A percentile compares a stretch with the other conserved stretches of the same genome.
These are phyloP conservation scores for Chenopodium berlandieri DNA, from an alignment of 148 eudicot genomes.

Conservation along the genomic window DNA sequence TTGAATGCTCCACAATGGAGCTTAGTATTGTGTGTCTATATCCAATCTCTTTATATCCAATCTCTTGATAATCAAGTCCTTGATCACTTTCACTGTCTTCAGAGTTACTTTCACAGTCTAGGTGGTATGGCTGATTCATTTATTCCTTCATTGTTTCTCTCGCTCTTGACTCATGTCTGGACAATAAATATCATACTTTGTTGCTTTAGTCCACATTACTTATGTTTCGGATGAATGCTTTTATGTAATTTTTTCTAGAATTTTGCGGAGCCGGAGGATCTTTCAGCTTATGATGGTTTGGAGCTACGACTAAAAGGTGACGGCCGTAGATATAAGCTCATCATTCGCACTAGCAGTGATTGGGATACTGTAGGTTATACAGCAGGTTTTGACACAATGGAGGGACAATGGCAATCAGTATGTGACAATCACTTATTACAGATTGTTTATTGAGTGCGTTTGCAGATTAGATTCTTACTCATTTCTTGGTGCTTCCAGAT, in stretches of 20 bases:
- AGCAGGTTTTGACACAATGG: slow-evolving; percentile 75
- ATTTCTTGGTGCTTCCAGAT: slow-evolving; percentile 42
- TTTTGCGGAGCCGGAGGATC: slow-evolving; percentile 77
- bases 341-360: slow-evolving; percentile 84
- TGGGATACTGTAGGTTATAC: slow-evolving; percentile 99
- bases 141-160: neutral
- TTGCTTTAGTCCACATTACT: neutral
- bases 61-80: neutral
- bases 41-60: neutral
- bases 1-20: neutral
- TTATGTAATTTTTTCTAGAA: slow-evolving; percentile 51
- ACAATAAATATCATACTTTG: neutral
- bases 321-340: slow-evolving; percentile 85
- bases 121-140: neutral
- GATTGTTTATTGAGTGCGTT: slow-evolving; percentile 7
- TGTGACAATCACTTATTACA: slow-evolving; percentile 28
- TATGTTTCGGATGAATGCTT: neutral
- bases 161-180: neutral
- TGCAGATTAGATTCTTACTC: slow-evolving; percentile 2
- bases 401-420: slow-evolving; percentile 97
- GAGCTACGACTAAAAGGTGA: slow-evolving; percentile 87
- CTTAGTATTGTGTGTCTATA: neutral
- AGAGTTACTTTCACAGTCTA: neutral
- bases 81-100: neutral
- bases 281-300: slow-evolving; percentile 91